Evolutionary conservation across 2,329 filamentous ascomycete species (phyloP), one percentile per base, ranked within the genome.

Genomic region (Biscogniauxia marginata): DNA sequence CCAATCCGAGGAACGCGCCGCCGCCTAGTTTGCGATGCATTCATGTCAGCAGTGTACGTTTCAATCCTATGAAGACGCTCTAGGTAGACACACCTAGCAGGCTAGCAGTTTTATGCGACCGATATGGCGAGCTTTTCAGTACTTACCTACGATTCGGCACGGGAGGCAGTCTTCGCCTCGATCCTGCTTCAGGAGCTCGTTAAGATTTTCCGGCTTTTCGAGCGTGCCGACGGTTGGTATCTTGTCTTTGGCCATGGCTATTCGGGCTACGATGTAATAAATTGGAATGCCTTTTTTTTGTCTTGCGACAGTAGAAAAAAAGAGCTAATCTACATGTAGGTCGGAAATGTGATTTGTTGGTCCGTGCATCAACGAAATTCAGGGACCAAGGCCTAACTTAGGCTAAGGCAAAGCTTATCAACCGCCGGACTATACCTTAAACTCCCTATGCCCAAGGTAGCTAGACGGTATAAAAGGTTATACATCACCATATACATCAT

Each of bases 1-100:
- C 90, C 16, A 93, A 83, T 1, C 88, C 88, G 54, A 91, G 77
- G 61, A 95, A 91, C 1, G 89, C 88, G 43, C 85, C 81, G 67
- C 88, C 87, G 46, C 90, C 90, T 93, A n/a, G 64, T 54, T 20
- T 22, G 50, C 16, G 39, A 24, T 49, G n/a, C 22, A 11, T 24
- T 57, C 30, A 49, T 21, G 47, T 60, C 44, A 63, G 60, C 23
- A 39, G 3, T 22, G 25, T 5, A 13, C 23, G n/a, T n/a, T n/a
- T n/a, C n/a, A n/a, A n/a, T n/a, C n/a, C n/a, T n/a, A n/a, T n/a
- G n/a, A n/a, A n/a, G n/a, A n/a, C n/a, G n/a, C n/a, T n/a, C 23
- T 13, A 11, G 30, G 34, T 45, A 16, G 18, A 46, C 16, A 55
- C 43, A 49, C 21, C 50, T 44, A 39, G 30, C 45, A 30, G 30